A percentile compares a stretch with the other conserved stretches of the same genome.
phyloP scores from a whole-genome alignment of 1,139 yeast species.

The Eremothecium coryli region DNA sequence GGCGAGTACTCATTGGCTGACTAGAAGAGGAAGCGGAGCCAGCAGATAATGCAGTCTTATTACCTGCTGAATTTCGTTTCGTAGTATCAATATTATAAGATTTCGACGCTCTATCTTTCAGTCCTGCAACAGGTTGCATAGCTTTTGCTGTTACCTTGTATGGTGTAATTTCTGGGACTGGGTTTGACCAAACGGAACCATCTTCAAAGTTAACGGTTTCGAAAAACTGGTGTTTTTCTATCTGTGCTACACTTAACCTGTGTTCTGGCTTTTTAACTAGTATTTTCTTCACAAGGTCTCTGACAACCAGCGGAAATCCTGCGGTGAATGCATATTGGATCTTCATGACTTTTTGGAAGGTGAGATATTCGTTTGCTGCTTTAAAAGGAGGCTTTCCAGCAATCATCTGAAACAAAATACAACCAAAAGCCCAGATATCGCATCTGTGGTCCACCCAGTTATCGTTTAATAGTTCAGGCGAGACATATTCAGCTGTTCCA shows the following conservation, averaged over 20 bases:
- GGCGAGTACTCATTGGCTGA: too few relatives aligned
- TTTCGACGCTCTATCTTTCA: slow-evolving; percentile 15
- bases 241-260: slow-evolving; percentile 58
- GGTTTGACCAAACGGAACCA: slow-evolving; percentile 52
- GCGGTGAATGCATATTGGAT: slow-evolving; percentile 77
- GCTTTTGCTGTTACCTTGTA: slow-evolving; percentile 44
- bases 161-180: slow-evolving; percentile 74
- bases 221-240: slow-evolving; percentile 74
- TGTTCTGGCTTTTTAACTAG: slow-evolving; percentile 59
- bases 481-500: slow-evolving; percentile 69
- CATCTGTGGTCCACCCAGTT: slow-evolving; percentile 80
- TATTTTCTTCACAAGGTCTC: slow-evolving; percentile 62
- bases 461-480: slow-evolving; percentile 82
- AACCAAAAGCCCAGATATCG: slow-evolving; percentile 96
- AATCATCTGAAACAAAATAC: slow-evolving; percentile 85
- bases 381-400: slow-evolving; percentile 96
- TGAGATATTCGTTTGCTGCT: slow-evolving; percentile 87
- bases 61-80: background rate
- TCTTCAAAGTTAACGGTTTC: slow-evolving; percentile 54
- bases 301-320: slow-evolving; percentile 61
- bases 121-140: slow-evolving; percentile 35
- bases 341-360: slow-evolving; percentile 86
- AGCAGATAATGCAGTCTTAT: slow-evolving; percentile 8
- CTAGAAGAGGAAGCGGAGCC: slow-evolving; percentile 11
- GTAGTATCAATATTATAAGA: background rate